Evolutionary conservation across 257 asterid genomes (phyloP).

Genomic region (Linaria vulgaris): DNA sequence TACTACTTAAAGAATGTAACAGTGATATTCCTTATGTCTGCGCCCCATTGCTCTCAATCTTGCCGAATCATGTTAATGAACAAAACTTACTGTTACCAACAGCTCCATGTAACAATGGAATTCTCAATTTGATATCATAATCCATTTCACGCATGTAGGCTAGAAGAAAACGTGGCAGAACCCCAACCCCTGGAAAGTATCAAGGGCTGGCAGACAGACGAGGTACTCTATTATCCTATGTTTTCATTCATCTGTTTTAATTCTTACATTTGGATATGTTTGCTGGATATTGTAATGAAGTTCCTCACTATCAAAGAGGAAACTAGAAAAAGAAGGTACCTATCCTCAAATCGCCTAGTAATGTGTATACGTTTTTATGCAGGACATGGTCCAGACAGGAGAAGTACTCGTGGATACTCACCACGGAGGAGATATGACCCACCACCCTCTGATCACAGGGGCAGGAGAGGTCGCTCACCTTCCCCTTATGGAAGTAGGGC

Average conservation of each 20-base stretch:
- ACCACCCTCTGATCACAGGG: constrained; percentile 35
- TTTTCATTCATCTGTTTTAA: background rate
- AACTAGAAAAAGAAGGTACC: background rate
- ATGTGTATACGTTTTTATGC: constrained; percentile 1
- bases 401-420: constrained; percentile 45
- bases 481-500: constrained; percentile 36
- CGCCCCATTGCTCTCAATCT: too few relatives aligned
- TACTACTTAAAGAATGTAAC: background rate
- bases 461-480: constrained; percentile 27
- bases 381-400: constrained; percentile 38
- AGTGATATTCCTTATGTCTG: too few relatives aligned
- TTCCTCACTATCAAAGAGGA: background rate
- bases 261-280: background rate
- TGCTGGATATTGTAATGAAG: background rate
- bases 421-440: constrained; percentile 44
- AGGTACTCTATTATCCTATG: constrained; percentile 30
- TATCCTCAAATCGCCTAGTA: background rate
- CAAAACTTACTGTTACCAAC: too few relatives aligned
- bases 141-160: constrained; percentile 35
- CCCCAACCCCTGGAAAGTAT: constrained; percentile 53
- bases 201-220: constrained; percentile 43
- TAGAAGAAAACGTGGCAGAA: constrained; percentile 54
- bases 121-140: background rate
- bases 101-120: too few relatives aligned
- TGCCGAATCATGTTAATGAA: too few relatives aligned